Conservation (phyloP, 106 monocot genomes). For the Xerophyta viscosa region DNA sequence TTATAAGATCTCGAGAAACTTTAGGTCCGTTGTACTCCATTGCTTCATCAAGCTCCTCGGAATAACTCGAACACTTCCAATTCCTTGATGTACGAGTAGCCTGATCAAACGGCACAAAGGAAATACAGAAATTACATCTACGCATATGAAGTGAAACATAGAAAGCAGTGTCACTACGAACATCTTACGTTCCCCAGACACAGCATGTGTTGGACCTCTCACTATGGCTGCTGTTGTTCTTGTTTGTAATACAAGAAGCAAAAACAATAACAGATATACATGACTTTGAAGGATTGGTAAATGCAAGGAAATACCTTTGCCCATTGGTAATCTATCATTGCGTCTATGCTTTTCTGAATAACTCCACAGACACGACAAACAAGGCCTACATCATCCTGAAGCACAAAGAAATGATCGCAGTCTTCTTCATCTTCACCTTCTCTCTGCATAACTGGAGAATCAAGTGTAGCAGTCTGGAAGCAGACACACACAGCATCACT, state of each 20-base stretch:
- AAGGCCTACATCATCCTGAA: slow-evolving; percentile 69
- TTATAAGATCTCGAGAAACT: slow-evolving; percentile 24
- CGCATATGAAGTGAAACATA: too few relatives aligned
- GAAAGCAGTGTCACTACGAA: too few relatives aligned
- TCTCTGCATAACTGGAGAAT: slow-evolving; percentile 7
- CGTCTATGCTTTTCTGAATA: slow-evolving; percentile 64
- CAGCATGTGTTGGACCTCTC: too few relatives aligned
- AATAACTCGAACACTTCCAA: slow-evolving; percentile 10
- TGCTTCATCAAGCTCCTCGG: slow-evolving; percentile 19
- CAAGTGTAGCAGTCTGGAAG: slow-evolving; percentile 21
- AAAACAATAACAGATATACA: too few relatives aligned
- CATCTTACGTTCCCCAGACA: too few relatives aligned
- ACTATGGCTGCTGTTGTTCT: too few relatives aligned
- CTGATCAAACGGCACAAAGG: slow-evolving; percentile 18
- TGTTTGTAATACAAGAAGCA: too few relatives aligned
- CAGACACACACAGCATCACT: neutral
- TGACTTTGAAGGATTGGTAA: too few relatives aligned
- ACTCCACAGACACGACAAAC: slow-evolving; percentile 84
- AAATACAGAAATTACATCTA: too few relatives aligned
- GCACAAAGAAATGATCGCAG: slow-evolving; percentile 47
- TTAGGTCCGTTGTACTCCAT: slow-evolving; percentile 12
- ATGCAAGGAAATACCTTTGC: slow-evolving; percentile 43
- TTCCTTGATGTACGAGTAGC: slow-evolving; percentile 27
- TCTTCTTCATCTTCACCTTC: slow-evolving; percentile 19
- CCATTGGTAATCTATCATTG: slow-evolving; percentile 86